These are phyloP conservation scores for Jamesozyma spencerorum DNA, from an alignment of 805 yeast genomes.

Conservation along the genomic window DNA sequence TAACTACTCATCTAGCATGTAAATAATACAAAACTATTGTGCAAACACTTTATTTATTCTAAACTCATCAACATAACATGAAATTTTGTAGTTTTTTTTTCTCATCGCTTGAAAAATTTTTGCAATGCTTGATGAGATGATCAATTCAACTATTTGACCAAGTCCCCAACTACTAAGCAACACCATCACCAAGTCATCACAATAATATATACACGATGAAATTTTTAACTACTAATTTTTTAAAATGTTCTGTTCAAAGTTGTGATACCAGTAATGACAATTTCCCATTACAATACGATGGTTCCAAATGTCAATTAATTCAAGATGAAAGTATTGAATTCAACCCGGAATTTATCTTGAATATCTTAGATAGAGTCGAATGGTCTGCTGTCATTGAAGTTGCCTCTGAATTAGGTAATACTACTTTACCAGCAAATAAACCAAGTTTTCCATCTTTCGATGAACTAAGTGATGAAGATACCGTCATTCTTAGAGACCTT, in stretches of 20 bases:
- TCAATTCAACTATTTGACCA: too few relatives aligned
- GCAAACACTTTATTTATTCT: neutral
- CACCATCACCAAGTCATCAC: too few relatives aligned
- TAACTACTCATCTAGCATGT: neutral
- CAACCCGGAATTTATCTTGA: slow-evolving; percentile 68
- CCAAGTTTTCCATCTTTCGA: slow-evolving; percentile 36
- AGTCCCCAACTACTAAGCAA: too few relatives aligned
- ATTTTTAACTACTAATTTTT: slow-evolving; percentile 90
- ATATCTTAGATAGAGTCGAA: slow-evolving; percentile 71
- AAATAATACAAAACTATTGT: neutral
- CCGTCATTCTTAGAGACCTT: slow-evolving; percentile 55
- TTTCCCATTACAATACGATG: slow-evolving; percentile 65
- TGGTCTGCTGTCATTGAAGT: slow-evolving; percentile 81
- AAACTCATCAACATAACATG: neutral
- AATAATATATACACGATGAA: slow-evolving; percentile 75
- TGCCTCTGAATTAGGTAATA: slow-evolving; percentile 66
- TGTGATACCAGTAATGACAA: slow-evolving; percentile 69
- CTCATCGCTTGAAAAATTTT: neutral
- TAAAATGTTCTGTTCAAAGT: slow-evolving; percentile 78
- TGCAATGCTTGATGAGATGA: too few relatives aligned
- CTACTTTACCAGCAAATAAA: slow-evolving; percentile 46
- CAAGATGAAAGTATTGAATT: slow-evolving; percentile 69
- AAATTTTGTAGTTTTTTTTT: neutral
- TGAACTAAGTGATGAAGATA: slow-evolving; percentile 34
- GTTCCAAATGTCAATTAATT: slow-evolving; percentile 52